Percentiles rank a stretch among this genome's conserved stretches.
Conservation (phyloP, 345 rosid genomes). For the Laguncularia racemosa region DNA sequence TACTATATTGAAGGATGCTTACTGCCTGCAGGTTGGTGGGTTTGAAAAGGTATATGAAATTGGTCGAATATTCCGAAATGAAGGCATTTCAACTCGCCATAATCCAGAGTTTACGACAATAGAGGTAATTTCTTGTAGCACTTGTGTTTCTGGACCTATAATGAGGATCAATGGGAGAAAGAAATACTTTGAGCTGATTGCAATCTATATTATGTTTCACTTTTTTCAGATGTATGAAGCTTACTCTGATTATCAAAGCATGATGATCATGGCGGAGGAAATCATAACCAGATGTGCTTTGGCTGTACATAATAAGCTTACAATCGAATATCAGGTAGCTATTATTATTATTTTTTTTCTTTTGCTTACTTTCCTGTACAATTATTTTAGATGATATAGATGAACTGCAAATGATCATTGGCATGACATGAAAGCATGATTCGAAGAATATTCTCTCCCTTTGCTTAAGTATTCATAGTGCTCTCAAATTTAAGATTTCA, state of each 20-base stretch:
- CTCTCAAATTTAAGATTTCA: too few relatives aligned
- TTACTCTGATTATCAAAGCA: constrained; percentile 79
- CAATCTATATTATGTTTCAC: not conserved
- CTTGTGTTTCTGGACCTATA: not conserved
- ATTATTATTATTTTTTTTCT: not conserved
- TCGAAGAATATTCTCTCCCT: too few relatives aligned
- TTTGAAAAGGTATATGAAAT: constrained; percentile 95
- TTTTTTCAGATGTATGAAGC: constrained; percentile 82
- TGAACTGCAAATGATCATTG: too few relatives aligned
- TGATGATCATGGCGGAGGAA: constrained; percentile 92
- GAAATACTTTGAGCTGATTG: not conserved
- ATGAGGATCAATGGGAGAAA: not conserved
- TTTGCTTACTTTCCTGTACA: not conserved
- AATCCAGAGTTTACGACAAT: constrained; percentile 98
- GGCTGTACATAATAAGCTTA: constrained; percentile 68
- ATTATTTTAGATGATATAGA: not conserved
- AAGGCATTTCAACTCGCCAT: constrained; percentile 95
- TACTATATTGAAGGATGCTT: constrained; percentile 11
- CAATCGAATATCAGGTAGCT: constrained; percentile 75
- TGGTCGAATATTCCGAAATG: constrained; percentile 94
- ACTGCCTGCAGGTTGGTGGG: constrained; percentile 74
- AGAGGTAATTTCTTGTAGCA: constrained; percentile 47
- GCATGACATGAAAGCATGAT: too few relatives aligned
- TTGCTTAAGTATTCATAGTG: too few relatives aligned
- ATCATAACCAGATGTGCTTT: constrained; percentile 78